These are phyloP conservation scores for Penicillium griseofulvum DNA, from an alignment of 2,329 filamentous ascomycete genomes.

Conservation along the genomic window DNA sequence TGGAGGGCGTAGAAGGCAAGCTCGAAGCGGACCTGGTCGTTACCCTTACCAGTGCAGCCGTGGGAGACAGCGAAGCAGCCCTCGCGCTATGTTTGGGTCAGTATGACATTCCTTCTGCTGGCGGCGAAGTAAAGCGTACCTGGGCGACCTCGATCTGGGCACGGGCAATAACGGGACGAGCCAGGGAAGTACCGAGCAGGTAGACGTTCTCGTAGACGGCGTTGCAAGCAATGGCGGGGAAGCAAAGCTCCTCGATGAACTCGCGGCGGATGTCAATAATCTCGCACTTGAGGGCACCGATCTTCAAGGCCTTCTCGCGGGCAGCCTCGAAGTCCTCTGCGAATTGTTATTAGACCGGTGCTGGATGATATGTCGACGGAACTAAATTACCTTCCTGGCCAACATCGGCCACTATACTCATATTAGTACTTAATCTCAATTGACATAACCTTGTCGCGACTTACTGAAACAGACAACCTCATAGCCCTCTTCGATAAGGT, in stretches of 20 bases:
- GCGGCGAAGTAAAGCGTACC: constrained; percentile 10
- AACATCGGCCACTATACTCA: constrained; percentile 60
- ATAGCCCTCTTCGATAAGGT: constrained; percentile 52
- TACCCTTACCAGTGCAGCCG: constrained; percentile 50
- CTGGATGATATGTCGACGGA: not conserved
- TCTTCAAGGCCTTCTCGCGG: constrained; percentile 67
- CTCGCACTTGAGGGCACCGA: constrained; percentile 65
- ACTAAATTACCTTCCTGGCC: constrained; percentile 59
- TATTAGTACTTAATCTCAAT: constrained; percentile 12
- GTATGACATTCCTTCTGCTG: not conserved
- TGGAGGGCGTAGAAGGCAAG: constrained; percentile 51
- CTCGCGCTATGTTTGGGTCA: constrained; percentile 34
- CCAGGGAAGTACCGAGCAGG: constrained; percentile 52
- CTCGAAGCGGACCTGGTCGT: constrained; percentile 52
- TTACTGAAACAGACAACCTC: constrained; percentile 62
- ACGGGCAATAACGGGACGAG: constrained; percentile 49
- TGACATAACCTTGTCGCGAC: constrained; percentile 12
- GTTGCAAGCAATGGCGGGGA: constrained; percentile 64
- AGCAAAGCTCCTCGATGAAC: constrained; percentile 79
- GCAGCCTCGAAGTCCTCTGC: constrained; percentile 70
- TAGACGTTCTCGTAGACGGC: constrained; percentile 68
- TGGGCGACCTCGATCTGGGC: constrained; percentile 40
- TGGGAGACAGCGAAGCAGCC: constrained; percentile 46
- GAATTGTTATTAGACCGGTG: constrained; percentile 8
- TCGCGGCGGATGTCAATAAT: constrained; percentile 65